phyloP scores from a whole-genome alignment of 345 rosid species.

The Psidium guajava region DNA sequence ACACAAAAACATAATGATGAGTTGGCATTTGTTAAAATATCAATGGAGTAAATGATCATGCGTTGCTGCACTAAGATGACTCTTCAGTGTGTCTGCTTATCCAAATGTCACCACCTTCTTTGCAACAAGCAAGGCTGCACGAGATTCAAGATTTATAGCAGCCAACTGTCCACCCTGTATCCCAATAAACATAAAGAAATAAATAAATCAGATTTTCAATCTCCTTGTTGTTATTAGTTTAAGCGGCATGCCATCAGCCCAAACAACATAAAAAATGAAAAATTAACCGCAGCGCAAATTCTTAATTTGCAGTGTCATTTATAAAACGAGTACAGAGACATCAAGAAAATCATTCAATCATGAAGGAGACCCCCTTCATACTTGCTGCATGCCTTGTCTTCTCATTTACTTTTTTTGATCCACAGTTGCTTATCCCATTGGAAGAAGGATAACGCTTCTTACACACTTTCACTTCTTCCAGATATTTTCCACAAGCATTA shows the following conservation, averaged over 20 bases:
- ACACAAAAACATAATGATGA: neutral
- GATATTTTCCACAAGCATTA: neutral
- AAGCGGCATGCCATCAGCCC: neutral
- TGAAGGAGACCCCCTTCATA: neutral
- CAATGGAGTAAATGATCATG: neutral
- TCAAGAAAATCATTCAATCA: neutral
- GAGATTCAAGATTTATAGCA: conserved; percentile 63
- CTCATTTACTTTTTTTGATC: neutral
- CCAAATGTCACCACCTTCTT: conserved; percentile 41
- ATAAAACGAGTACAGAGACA: neutral
- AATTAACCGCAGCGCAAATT: neutral
- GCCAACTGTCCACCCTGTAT: conserved; percentile 71
- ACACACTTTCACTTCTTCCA: neutral
- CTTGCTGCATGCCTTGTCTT: neutral
- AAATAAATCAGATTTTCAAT: neutral
- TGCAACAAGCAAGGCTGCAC: conserved; percentile 85
- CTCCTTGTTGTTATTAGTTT: neutral
- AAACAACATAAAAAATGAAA: neutral
- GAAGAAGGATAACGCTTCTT: neutral
- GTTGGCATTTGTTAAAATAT: neutral
- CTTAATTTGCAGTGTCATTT: neutral
- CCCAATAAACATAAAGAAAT: neutral
- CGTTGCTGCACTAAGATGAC: neutral
- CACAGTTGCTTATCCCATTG: neutral
- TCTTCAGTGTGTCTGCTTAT: neutral